Conservation (phyloP, 768 basidiomycete genomes). For the Tephrocybe sp. region DNA sequence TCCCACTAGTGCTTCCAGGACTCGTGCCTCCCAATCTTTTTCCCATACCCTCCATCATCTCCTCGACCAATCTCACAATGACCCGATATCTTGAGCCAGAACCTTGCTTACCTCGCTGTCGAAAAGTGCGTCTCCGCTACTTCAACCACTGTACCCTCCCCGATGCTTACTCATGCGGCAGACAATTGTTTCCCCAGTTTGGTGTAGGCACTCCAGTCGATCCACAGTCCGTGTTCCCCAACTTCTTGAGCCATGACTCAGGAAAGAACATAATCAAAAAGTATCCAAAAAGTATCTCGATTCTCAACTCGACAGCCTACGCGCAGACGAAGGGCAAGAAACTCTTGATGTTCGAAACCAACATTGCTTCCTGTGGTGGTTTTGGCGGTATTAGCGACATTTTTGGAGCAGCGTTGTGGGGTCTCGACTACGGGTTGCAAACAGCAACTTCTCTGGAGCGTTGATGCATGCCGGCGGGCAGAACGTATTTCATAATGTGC, state of each 20-base stretch:
- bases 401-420: constrained; percentile 66
- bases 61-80: no score
- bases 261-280: constrained; percentile 44
- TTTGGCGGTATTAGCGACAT: constrained; percentile 61
- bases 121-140: constrained; percentile 55
- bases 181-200: constrained; percentile 59
- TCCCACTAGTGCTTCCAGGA: no score
- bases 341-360: constrained; percentile 69
- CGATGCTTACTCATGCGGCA: constrained; percentile 34
- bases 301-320: constrained; percentile 42
- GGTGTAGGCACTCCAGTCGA: constrained; percentile 36
- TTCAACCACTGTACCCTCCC: constrained; percentile 13
- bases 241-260: constrained; percentile 63
- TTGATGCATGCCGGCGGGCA: constrained; percentile 61
- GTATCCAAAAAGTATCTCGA: no score
- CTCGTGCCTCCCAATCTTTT: no score
- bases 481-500: constrained; percentile 62
- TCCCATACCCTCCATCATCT: no score
- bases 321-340: constrained; percentile 42
- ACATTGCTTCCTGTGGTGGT: constrained; percentile 68
- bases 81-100: constrained; percentile 34
- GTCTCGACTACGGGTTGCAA: constrained; percentile 56
- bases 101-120: constrained; percentile 48
- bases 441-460: constrained; percentile 48
- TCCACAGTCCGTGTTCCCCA: constrained; percentile 49